Evolutionary conservation across 495 filamentous ascomycete species (phyloP).

Genomic region (Aspergillus ellipticus): DNA sequence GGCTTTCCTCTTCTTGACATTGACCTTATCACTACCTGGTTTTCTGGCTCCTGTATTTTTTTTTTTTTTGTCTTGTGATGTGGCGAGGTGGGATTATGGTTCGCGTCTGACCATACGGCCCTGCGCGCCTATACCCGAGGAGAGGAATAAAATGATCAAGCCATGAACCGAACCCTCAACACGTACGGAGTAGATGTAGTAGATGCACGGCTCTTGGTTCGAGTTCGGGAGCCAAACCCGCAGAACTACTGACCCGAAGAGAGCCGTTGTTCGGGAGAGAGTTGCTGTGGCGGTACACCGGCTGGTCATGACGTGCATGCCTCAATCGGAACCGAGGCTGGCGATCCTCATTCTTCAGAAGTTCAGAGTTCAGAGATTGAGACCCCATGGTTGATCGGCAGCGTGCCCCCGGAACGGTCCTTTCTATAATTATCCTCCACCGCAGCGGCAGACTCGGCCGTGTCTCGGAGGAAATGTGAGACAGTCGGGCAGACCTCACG

Average conservation of each 20-base stretch:
- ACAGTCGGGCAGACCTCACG: not conserved
- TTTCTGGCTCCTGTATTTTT: not conserved
- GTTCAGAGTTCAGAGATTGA: too few species aligned
- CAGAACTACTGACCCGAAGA: not conserved
- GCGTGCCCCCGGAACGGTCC: too few species aligned
- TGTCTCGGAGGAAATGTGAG: not conserved
- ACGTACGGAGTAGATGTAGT: not conserved
- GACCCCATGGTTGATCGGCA: too few species aligned
- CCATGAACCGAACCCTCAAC: not conserved
- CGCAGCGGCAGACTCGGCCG: not conserved
- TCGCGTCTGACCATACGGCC: not conserved
- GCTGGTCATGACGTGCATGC: not conserved
- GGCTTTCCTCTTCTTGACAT: not conserved
- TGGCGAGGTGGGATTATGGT: not conserved
- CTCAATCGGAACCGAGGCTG: too few species aligned
- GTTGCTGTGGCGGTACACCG: not conserved
- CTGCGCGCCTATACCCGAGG: not conserved
- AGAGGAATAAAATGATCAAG: conserved; percentile 1
- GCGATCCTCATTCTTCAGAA: not conserved
- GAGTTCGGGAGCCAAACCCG: not conserved
- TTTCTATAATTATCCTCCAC: too few species aligned
- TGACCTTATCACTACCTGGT: not conserved
- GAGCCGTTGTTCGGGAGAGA: not conserved
- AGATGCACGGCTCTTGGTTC: not conserved
- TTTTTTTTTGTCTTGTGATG: too few species aligned